Percentiles rank a stretch among this genome's conserved stretches.
Evolutionary conservation across 1,284 basidiomycete genomes (phyloP).

Genomic region (Puccinia polysora): DNA sequence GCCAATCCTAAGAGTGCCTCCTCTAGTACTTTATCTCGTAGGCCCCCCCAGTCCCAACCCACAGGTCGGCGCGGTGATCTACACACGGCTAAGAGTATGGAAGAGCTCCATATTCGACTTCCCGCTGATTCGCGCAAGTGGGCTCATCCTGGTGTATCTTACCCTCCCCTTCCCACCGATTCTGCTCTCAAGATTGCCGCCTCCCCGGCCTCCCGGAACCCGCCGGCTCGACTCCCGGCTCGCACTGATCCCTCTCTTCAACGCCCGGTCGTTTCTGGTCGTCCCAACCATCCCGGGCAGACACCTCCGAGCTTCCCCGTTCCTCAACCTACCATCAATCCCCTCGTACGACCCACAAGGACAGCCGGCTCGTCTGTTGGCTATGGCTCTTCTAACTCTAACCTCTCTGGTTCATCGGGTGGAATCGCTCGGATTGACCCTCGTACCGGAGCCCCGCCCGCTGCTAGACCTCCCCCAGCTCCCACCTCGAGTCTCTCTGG

Average conservation of each 20-base stretch:
- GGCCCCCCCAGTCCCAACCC: too few species aligned
- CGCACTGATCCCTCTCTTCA: slow-evolving; percentile 4
- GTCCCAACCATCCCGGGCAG: slow-evolving; percentile 14
- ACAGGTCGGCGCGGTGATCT: slow-evolving; percentile 15
- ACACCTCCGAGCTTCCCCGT: slow-evolving; percentile 28
- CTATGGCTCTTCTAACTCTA: neutral
- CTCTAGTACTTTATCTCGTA: too few species aligned
- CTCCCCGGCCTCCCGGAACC: neutral
- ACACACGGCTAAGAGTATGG: slow-evolving; percentile 41
- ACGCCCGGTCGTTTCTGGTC: neutral
- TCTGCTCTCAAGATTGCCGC: slow-evolving; percentile 4
- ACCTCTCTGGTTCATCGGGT: slow-evolving; percentile 2
- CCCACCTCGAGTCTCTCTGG: slow-evolving; percentile 6
- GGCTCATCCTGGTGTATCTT: neutral
- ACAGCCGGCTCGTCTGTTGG: slow-evolving; percentile 15
- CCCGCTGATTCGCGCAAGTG: slow-evolving; percentile 15
- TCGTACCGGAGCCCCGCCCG: neutral
- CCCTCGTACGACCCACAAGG: slow-evolving; percentile 21
- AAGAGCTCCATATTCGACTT: slow-evolving; percentile 21
- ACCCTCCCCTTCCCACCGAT: slow-evolving; percentile 39
- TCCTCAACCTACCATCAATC: slow-evolving; percentile 28
- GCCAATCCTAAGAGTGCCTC: neutral
- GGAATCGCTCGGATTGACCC: slow-evolving; percentile 29
- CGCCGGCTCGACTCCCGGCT: slow-evolving; percentile 17
- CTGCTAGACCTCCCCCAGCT: slow-evolving; percentile 10